A percentile compares a stretch with the other conserved stretches of the same genome.
Conservation (phyloP, 2,329 filamentous ascomycete genomes). For the Colletotrichum nymphaeae region DNA sequence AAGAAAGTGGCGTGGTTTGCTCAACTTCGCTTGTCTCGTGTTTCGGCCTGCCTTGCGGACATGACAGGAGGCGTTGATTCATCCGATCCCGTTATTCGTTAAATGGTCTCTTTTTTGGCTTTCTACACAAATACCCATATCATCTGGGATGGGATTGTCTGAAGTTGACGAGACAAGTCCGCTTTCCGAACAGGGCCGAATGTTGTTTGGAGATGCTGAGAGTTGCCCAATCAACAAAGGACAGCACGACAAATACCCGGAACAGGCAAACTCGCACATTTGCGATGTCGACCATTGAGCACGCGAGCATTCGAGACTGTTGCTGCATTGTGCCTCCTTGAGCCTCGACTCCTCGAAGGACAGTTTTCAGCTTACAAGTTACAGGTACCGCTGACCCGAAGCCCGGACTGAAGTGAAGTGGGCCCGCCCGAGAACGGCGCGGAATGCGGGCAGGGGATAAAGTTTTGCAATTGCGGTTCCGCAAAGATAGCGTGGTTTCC, state of each 20-base stretch:
- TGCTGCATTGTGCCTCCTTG: background rate
- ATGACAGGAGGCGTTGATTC: slow-evolving; percentile 6
- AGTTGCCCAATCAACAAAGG: background rate
- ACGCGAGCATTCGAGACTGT: background rate
- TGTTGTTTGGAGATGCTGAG: background rate
- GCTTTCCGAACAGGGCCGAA: slow-evolving; percentile 17
- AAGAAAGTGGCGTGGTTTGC: slow-evolving; percentile 3
- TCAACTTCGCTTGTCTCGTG: background rate
- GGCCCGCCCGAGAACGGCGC: slow-evolving; percentile 7
- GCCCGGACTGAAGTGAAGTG: background rate
- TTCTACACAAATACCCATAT: slow-evolving; percentile 6
- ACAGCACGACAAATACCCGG: slow-evolving; percentile 5
- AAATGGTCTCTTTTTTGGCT: slow-evolving; percentile 8
- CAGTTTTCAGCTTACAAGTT: no score
- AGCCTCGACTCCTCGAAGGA: no score
- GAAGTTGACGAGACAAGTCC: slow-evolving; percentile 23
- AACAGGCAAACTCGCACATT: background rate
- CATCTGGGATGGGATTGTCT: slow-evolving; percentile 9
- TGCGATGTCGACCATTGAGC: background rate
- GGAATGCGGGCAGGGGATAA: background rate
- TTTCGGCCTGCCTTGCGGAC: background rate
- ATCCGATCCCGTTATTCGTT: background rate
- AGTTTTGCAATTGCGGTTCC: background rate
- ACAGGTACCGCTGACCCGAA: slow-evolving; percentile 9
- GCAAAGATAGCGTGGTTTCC: background rate